Conservation (phyloP, 139 green algal genomes). For the Tetratostichococcus sp. region DNA sequence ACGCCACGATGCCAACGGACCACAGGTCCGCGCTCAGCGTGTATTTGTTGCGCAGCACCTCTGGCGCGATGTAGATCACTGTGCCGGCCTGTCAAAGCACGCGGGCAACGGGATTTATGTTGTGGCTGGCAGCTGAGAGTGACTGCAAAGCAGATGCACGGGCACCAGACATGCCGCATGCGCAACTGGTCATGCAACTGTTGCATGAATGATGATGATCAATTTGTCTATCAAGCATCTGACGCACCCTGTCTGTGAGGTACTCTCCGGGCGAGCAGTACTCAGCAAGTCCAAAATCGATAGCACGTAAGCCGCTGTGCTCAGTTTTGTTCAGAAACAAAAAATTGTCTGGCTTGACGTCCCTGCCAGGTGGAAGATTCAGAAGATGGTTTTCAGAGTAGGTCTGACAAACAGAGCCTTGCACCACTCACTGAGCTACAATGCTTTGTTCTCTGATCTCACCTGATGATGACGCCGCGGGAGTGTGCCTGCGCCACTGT, state of each 20-base stretch:
- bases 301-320: constrained; percentile 60
- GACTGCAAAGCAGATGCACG: too few species aligned
- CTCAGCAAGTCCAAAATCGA: constrained; percentile 71
- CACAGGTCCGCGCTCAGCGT: constrained; percentile 65
- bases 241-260: constrained; percentile 17
- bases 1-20: constrained; percentile 57
- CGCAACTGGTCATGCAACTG: too few species aligned
- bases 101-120: too few species aligned
- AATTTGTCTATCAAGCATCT: too few species aligned
- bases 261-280: constrained; percentile 52
- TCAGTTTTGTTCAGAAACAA: constrained; percentile 47
- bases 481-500: constrained; percentile 69
- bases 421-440: too few species aligned
- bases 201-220: too few species aligned
- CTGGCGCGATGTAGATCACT: constrained; percentile 44
- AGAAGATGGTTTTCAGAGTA: too few species aligned
- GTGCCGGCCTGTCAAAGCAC: constrained; percentile 33
- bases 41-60: constrained; percentile 67
- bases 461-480: constrained; percentile 50
- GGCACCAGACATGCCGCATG: not conserved
- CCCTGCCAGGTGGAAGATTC: constrained; percentile 17
- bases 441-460: too few species aligned
- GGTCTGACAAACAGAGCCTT: too few species aligned
- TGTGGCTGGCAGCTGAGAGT: too few species aligned
- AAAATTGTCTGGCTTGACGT: constrained; percentile 83